Percentiles rank a stretch among this genome's conserved stretches.
These are phyloP conservation scores for Andrographis paniculata DNA, from an alignment of 305 asterid genomes.

Conservation along the genomic window DNA sequence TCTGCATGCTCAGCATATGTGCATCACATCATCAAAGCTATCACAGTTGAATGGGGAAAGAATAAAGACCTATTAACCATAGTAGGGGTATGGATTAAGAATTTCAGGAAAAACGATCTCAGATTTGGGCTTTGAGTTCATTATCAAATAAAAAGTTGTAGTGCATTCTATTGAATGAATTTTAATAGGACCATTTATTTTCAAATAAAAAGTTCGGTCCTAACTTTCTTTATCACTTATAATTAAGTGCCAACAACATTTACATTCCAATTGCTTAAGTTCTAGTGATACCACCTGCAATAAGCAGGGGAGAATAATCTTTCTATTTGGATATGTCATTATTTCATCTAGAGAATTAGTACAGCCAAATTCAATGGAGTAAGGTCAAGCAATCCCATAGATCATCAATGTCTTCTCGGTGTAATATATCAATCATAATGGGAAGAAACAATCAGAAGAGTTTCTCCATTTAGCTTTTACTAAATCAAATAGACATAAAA, in stretches of 20 bases:
- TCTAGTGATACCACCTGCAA: background rate
- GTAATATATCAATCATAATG: conserved; percentile 5
- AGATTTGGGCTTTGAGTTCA: conserved; percentile 8
- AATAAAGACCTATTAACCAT: background rate
- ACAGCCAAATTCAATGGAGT: background rate
- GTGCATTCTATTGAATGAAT: background rate
- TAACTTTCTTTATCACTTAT: conserved; percentile 9
- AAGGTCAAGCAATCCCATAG: conserved; percentile 11
- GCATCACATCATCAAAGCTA: too few relatives aligned
- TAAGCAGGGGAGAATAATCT: conserved; percentile 8
- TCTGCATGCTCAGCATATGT: conserved; percentile 8
- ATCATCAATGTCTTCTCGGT: conserved; percentile 14
- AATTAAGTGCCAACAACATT: conserved; percentile 1
- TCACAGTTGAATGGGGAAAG: too few relatives aligned
- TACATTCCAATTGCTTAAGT: conserved; percentile 2
- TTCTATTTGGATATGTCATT: conserved; percentile 8
- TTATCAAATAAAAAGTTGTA: too few relatives aligned
- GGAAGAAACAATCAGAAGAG: background rate
- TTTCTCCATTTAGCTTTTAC: conserved; percentile 2
- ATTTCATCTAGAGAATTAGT: background rate
- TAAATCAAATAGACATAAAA: conserved; percentile 8
- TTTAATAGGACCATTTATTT: too few relatives aligned
- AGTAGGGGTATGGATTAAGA: too few relatives aligned
- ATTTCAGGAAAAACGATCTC: background rate
- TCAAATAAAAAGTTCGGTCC: too few relatives aligned